Evolutionary conservation across 2,329 filamentous ascomycete species (phyloP).

Genomic region (Zasmidium citrigriseum): DNA sequence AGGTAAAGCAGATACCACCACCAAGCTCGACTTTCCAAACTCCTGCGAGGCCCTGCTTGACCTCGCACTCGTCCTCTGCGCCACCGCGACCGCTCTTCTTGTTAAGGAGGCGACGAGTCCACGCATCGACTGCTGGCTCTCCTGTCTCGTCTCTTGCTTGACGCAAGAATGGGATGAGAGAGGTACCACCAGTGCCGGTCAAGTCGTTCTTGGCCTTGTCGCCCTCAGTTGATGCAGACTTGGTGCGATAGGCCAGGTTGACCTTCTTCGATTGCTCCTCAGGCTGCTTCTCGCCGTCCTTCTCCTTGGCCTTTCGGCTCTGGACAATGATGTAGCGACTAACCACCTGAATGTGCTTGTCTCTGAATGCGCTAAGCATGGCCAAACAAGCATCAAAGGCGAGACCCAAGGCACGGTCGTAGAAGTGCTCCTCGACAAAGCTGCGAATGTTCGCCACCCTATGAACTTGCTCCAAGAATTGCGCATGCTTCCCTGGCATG

Average conservation of each 20-base stretch:
- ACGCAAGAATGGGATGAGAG: constrained; percentile 92
- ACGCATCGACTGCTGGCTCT: constrained; percentile 77
- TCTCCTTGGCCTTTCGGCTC: constrained; percentile 64
- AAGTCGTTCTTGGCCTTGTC: constrained; percentile 57
- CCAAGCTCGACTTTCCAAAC: constrained; percentile 87
- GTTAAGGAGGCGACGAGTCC: constrained; percentile 60
- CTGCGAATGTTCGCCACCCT: constrained; percentile 82
- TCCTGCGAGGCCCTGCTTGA: constrained; percentile 69
- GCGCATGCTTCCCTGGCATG: constrained; percentile 91
- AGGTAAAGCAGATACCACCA: constrained; percentile 39
- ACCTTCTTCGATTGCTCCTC: constrained; percentile 48
- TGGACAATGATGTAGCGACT: constrained; percentile 93
- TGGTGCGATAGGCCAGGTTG: constrained; percentile 25
- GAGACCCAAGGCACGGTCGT: constrained; percentile 67
- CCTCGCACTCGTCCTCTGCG: constrained; percentile 13
- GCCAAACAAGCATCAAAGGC: constrained; percentile 90
- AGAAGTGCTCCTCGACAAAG: constrained; percentile 67
- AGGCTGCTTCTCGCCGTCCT: constrained; percentile 30
- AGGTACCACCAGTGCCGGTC: constrained; percentile 89
- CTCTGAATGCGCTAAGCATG: constrained; percentile 75
- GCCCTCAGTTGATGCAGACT: constrained; percentile 34
- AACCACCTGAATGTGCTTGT: constrained; percentile 96
- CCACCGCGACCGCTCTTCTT: constrained; percentile 40
- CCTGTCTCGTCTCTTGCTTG: constrained; percentile 95
- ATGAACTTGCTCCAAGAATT: constrained; percentile 80